Percentiles rank a stretch among this genome's conserved stretches.
Conservation (phyloP, 2,329 filamentous ascomycete species). For the Xylariaceae sp. region DNA sequence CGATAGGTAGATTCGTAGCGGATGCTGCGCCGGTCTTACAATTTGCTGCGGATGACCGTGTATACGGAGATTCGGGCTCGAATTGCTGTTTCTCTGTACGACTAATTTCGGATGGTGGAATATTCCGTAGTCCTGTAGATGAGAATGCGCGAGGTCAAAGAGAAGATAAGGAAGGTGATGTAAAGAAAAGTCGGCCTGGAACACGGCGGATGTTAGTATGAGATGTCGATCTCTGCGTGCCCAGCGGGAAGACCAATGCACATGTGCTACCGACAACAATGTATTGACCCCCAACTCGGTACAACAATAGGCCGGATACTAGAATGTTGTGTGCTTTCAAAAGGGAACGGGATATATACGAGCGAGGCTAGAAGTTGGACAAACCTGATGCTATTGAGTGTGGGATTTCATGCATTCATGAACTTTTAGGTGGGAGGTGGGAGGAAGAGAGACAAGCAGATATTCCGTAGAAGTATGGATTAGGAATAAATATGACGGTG, state of each 20-base stretch:
- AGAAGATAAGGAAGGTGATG: constrained; percentile 14
- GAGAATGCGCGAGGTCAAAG: constrained; percentile 17
- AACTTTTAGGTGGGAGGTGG: neutral
- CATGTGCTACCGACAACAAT: constrained; percentile 4
- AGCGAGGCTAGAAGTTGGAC: constrained; percentile 3
- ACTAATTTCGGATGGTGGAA: neutral
- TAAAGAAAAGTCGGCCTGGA: constrained; percentile 20
- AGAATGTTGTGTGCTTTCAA: neutral
- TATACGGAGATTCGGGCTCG: constrained; percentile 16
- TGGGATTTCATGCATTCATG: neutral
- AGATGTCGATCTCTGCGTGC: constrained; percentile 9
- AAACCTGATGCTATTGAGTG: constrained; percentile 12
- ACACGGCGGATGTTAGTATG: constrained; percentile 24
- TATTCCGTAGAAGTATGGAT: neutral
- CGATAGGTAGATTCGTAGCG: neutral
- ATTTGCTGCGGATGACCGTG: neutral
- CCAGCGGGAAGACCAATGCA: neutral
- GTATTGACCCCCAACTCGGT: neutral
- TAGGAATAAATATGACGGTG: constrained; percentile 8
- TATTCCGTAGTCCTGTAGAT: constrained; percentile 11
- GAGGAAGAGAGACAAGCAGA: constrained; percentile 1
- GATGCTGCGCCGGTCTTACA: neutral
- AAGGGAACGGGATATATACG: neutral
- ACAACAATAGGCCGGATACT: neutral
- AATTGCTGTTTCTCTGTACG: constrained; percentile 1